phyloP scores from a whole-genome alignment of 441 rosid genomes.

The Erodium texanum region DNA sequence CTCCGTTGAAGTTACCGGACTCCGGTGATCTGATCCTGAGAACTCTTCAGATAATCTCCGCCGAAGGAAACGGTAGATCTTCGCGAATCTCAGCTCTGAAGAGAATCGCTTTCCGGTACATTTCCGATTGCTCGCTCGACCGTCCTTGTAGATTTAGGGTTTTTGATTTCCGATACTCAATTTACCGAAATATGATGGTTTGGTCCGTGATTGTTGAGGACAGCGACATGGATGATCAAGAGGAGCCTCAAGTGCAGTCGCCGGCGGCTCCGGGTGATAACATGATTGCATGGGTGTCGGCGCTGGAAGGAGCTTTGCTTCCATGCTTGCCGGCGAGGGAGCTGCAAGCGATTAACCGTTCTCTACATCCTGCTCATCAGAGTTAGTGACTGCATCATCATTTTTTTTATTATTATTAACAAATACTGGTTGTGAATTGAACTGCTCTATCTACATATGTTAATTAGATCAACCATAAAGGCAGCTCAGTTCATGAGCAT shows the following conservation, averaged over 20 bases:
- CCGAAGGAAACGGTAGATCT: background rate
- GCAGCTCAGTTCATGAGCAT: background rate
- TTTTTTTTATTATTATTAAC: background rate
- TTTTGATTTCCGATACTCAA: background rate
- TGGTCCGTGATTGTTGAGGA: background rate
- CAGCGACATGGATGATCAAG: background rate
- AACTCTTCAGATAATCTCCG: background rate
- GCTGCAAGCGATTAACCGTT: background rate
- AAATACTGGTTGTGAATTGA: background rate
- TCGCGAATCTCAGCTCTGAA: background rate
- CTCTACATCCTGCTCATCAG: background rate
- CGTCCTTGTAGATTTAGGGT: background rate
- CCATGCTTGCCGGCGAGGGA: conserved; percentile 5
- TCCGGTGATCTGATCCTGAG: no score
- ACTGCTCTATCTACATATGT: background rate
- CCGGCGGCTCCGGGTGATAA: conserved; percentile 1
- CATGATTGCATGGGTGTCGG: conserved; percentile 1
- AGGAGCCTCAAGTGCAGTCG: background rate
- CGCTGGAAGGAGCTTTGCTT: conserved; percentile 3
- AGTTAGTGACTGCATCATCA: background rate
- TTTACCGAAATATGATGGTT: background rate
- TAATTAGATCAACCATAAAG: background rate
- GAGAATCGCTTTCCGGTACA: background rate
- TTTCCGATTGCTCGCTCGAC: background rate
- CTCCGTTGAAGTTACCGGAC: no score